Evolutionary conservation across 176 grass and related monocot genomes (phyloP), one percentile per base, ranked within the genome.

Genomic region (Zea luxurians): DNA sequence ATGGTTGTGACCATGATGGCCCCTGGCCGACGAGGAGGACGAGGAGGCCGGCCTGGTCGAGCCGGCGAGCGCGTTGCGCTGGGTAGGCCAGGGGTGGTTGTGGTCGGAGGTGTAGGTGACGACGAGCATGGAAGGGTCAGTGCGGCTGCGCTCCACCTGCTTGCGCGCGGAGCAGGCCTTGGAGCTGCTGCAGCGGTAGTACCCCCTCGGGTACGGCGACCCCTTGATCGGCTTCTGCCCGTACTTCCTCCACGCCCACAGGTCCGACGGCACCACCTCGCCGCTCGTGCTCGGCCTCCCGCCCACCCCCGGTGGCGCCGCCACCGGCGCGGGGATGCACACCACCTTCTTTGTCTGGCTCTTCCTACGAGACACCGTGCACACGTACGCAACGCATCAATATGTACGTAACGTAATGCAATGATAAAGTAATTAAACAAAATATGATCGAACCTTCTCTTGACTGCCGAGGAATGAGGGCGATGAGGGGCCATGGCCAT

Each of bases 81-180:
- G 96, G 64, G 90, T 99, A 0, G 96, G 96, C 96, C 96, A 99
- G 0, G 96, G 96, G 43, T 99, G 96, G 83, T 99, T 95, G 90
- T 99, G 96, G 68, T 99, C 96, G 60, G 96, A 95, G 61, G 88
- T 95, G 85, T 99, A 99, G 77, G 96, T 99, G 90, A 99, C 87
- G 81, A 99, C 92, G 12, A 99, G 77, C 96, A 99, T 95, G 81
- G 84, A 89, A 2, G 96, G 96, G 80, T 99, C 96, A 15, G 96
- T 89, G 82, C 96, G 96, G 81, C 96, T 99, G 40, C 96, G 92
- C 92, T 99, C 96, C 37, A 99, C 96, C 85, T 99, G 96, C 85
- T 99, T 99, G 88, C 91, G 73, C 43, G 96, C 96, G 9, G 92
- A 87, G 86, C 96, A 99, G 6, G 90, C 96, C 45, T 99, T 99